Percentiles rank a stretch among this genome's conserved stretches.
Evolutionary conservation across 441 rosid genomes (phyloP).

Genomic region (Gossypium laxum): DNA sequence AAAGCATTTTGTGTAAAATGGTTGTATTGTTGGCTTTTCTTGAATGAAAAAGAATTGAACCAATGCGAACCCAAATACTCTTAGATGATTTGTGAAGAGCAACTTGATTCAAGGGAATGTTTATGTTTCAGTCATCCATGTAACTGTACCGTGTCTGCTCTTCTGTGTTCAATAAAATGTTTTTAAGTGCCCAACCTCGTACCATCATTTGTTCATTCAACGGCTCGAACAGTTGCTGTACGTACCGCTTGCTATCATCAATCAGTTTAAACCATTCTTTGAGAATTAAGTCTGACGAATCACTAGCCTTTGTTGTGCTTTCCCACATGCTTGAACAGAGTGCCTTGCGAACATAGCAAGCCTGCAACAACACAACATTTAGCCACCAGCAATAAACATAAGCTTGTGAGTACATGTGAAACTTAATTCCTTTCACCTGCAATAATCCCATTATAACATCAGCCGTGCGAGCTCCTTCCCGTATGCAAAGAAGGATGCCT

Average conservation of each 20-base stretch:
- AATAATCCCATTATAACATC: slow-evolving; percentile 43
- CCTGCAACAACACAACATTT: slow-evolving; percentile 23
- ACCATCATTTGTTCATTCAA: slow-evolving; percentile 44
- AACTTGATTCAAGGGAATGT: background rate
- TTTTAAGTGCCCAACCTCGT: slow-evolving; percentile 59
- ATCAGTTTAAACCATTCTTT: slow-evolving; percentile 41
- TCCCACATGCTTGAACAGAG: slow-evolving; percentile 28
- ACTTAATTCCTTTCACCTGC: slow-evolving; percentile 33
- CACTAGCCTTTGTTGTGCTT: slow-evolving; percentile 10
- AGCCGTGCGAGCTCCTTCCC: slow-evolving; percentile 45
- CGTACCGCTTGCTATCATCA: slow-evolving; percentile 34
- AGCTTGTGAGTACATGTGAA: background rate
- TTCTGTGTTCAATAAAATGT: slow-evolving; percentile 44
- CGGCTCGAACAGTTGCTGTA: slow-evolving; percentile 19
- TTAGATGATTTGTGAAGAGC: background rate
- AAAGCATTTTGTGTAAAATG: background rate
- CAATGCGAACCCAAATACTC: background rate
- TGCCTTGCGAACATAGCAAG: slow-evolving; percentile 43
- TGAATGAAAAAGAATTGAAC: background rate
- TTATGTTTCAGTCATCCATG: slow-evolving; percentile 33
- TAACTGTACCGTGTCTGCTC: slow-evolving; percentile 62
- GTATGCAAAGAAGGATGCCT: slow-evolving; percentile 43
- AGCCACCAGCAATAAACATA: slow-evolving; percentile 2
- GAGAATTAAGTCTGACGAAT: slow-evolving; percentile 14
- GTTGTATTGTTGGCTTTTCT: background rate